phyloP scores from a whole-genome alignment of 495 filamentous ascomycete genomes.

The Penicillium crystallinum region DNA sequence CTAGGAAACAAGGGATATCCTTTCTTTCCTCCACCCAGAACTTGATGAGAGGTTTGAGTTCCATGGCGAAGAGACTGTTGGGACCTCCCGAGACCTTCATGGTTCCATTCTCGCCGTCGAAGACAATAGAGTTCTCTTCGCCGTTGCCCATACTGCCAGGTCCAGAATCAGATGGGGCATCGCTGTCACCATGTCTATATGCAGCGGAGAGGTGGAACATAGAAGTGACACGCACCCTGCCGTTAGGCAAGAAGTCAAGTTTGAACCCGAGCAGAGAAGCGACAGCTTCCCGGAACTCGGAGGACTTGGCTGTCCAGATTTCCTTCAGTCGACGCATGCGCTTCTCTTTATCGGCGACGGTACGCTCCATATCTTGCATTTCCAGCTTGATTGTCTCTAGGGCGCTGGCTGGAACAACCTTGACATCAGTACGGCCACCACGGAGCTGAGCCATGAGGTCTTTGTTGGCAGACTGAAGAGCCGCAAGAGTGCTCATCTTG shows the following conservation, averaged over 20 bases:
- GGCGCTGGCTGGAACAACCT: constrained; percentile 67
- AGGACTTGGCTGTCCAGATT: constrained; percentile 81
- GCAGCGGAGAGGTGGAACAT: constrained; percentile 63
- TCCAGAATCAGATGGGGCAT: constrained; percentile 40
- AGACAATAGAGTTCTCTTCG: constrained; percentile 77
- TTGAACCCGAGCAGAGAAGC: constrained; percentile 86
- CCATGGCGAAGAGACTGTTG: constrained; percentile 74
- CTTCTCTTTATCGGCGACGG: constrained; percentile 80
- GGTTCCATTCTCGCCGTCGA: constrained; percentile 91
- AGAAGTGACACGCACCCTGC: constrained; percentile 79
- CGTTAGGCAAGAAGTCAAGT: constrained; percentile 87
- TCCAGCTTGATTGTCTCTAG: constrained; percentile 69
- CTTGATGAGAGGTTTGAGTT: constrained; percentile 75
- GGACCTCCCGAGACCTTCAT: constrained; percentile 96
- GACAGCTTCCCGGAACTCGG: constrained; percentile 91
- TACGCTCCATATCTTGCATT: constrained; percentile 62
- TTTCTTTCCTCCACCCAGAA: constrained; percentile 93
- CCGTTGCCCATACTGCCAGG: constrained; percentile 56
- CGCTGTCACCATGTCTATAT: constrained; percentile 51
- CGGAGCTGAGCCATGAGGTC: constrained; percentile 76
- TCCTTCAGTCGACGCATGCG: constrained; percentile 77
- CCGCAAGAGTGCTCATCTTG: constrained; percentile 69
- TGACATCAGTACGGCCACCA: constrained; percentile 35
- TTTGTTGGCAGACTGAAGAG: constrained; percentile 76
- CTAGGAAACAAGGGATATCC: constrained; percentile 87